Evolutionary conservation across 2,329 filamentous ascomycete species (phyloP).

Genomic region (Chaetomium sp.): DNA sequence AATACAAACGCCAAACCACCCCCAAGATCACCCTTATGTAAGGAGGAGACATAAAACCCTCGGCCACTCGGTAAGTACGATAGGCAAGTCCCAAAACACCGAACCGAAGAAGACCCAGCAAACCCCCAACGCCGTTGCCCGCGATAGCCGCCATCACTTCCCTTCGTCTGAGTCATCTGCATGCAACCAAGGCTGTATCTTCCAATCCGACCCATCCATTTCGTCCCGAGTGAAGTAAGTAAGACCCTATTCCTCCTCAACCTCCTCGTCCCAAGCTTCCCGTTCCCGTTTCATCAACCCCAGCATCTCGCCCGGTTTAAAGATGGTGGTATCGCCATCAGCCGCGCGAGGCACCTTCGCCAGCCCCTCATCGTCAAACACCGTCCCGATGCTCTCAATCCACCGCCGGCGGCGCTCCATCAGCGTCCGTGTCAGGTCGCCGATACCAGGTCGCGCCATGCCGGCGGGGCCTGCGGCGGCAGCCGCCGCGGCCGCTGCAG

Average conservation of each 20-base stretch:
- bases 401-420: conserved; percentile 89
- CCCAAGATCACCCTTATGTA: no score
- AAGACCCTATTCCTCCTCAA: conserved; percentile 46
- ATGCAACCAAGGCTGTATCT: background rate
- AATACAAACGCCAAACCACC: no score
- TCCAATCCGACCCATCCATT: background rate
- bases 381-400: conserved; percentile 84
- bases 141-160: no score
- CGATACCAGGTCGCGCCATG: conserved; percentile 71
- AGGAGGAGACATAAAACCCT: no score
- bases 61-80: no score
- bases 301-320: conserved; percentile 66
- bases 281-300: conserved; percentile 68
- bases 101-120: background rate
- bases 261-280: conserved; percentile 74
- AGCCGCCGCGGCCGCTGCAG: conserved; percentile 9
- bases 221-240: background rate
- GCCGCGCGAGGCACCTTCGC: conserved; percentile 60
- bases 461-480: conserved; percentile 53
- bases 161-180: no score
- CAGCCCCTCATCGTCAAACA: conserved; percentile 78
- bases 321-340: conserved; percentile 64
- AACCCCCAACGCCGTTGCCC: background rate
- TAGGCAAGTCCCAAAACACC: no score
- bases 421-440: conserved; percentile 80